These are phyloP conservation scores for Talaromyces ruber DNA, from an alignment of 495 filamentous ascomycete species.

Conservation along the genomic window DNA sequence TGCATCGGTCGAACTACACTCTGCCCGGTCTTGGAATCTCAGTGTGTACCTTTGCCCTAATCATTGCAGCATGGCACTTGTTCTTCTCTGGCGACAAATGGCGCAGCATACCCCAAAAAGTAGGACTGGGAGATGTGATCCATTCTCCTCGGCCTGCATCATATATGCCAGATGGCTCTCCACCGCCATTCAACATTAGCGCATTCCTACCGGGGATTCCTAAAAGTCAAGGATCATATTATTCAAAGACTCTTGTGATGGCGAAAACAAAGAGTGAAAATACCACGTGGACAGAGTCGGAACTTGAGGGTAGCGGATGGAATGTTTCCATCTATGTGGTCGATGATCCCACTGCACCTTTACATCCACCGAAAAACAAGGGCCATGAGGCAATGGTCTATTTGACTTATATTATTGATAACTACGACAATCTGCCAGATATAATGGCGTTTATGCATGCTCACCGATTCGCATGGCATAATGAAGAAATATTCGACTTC, in stretches of 20 bases:
- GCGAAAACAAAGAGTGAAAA: slow-evolving; percentile 48
- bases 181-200: slow-evolving; percentile 6
- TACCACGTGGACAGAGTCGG: slow-evolving; percentile 54
- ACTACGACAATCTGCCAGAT: slow-evolving; percentile 61
- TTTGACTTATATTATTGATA: slow-evolving; percentile 62
- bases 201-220: slow-evolving; percentile 27
- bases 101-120: slow-evolving; percentile 22
- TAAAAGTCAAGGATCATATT: slow-evolving; percentile 32
- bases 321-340: slow-evolving; percentile 55
- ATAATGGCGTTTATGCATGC: slow-evolving; percentile 63
- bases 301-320: slow-evolving; percentile 45
- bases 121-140: slow-evolving; percentile 28
- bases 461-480: slow-evolving; percentile 61
- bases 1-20: not conserved
- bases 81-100: slow-evolving; percentile 15
- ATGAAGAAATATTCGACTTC: slow-evolving; percentile 41
- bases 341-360: slow-evolving; percentile 48
- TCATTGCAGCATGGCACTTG: not conserved
- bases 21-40: slow-evolving; percentile 10
- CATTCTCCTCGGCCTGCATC: slow-evolving; percentile 4
- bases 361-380: slow-evolving; percentile 64
- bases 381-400: slow-evolving; percentile 74
- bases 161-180: slow-evolving; percentile 11
- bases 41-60: slow-evolving; percentile 18
- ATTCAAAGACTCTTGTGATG: slow-evolving; percentile 48